These are phyloP conservation scores for Cryptococcus jaspeensis DNA, from an alignment of 1,284 basidiomycete genomes.

Conservation along the genomic window DNA sequence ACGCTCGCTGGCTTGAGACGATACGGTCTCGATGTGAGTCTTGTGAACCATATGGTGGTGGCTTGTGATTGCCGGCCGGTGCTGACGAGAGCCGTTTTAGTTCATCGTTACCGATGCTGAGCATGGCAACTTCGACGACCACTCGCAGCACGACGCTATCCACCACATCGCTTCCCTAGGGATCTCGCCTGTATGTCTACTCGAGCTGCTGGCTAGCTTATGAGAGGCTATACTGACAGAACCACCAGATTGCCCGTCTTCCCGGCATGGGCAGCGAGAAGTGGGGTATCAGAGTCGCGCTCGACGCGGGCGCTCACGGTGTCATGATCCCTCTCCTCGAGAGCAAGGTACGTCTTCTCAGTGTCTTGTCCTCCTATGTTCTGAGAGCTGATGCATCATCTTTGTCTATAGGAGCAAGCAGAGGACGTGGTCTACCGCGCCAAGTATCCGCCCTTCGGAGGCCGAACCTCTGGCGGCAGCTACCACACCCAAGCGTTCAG, in stretches of 20 bases:
- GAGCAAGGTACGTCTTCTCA: conserved; percentile 2
- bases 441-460: conserved; percentile 15
- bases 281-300: conserved; percentile 15
- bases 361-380: background rate
- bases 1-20: conserved; percentile 12
- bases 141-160: conserved; percentile 8
- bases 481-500: conserved; percentile 15
- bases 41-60: too few relatives aligned
- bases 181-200: conserved; percentile 10
- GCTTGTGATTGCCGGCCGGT: background rate
- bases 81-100: background rate
- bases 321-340: conserved; percentile 15
- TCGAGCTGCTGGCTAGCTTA: background rate
- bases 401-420: conserved; percentile 14
- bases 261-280: conserved; percentile 18
- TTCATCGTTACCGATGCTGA: conserved; percentile 15
- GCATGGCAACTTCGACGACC: conserved; percentile 16
- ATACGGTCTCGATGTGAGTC: conserved; percentile 16
- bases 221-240: background rate
- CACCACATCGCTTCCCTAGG: conserved; percentile 14
- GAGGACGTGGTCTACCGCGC: conserved; percentile 18
- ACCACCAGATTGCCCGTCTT: conserved; percentile 11
- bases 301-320: conserved; percentile 18
- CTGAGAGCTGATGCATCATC: background rate
- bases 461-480: conserved; percentile 12